These are phyloP conservation scores for Akanthomyces muscarius DNA, from an alignment of 2,329 filamentous ascomycete genomes.

Conservation along the genomic window DNA sequence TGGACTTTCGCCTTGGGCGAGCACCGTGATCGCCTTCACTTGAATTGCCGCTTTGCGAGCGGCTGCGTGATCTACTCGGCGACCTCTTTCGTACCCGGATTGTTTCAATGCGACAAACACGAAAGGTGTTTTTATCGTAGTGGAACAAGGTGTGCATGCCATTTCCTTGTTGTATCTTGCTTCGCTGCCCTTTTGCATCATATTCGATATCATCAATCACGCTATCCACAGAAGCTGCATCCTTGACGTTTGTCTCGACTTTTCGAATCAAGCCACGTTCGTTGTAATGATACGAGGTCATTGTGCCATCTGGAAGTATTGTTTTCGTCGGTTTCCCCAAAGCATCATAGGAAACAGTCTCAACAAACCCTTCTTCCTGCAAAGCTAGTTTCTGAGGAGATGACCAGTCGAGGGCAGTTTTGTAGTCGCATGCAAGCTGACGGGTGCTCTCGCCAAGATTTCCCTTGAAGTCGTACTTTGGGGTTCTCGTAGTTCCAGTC, in stretches of 20 bases:
- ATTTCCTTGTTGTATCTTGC: conserved; percentile 1
- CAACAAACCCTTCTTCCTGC: neutral
- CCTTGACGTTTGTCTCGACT: neutral
- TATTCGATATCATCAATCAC: conserved; percentile 12
- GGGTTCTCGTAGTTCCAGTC: conserved; percentile 9
- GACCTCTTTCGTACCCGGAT: neutral
- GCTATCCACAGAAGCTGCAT: neutral
- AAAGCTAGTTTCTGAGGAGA: neutral
- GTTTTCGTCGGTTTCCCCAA: conserved; percentile 13
- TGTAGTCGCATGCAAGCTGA: conserved; percentile 9
- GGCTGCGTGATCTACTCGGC: neutral
- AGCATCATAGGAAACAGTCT: conserved; percentile 4
- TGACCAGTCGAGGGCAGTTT: conserved; percentile 13
- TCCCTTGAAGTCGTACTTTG: conserved; percentile 16
- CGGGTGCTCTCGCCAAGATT: neutral
- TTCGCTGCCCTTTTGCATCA: conserved; percentile 15
- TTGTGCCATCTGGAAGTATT: conserved; percentile 11
- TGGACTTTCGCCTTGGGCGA: neutral
- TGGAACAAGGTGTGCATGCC: neutral
- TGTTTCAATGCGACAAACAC: neutral
- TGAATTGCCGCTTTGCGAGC: neutral
- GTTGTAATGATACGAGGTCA: conserved; percentile 10
- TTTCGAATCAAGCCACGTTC: conserved; percentile 2
- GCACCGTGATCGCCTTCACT: neutral
- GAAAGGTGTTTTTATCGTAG: conserved; percentile 7